Base-by-base conservation (phyloP, 768 basidiomycete genomes). In the Phaeotremella skinneri region DNA sequence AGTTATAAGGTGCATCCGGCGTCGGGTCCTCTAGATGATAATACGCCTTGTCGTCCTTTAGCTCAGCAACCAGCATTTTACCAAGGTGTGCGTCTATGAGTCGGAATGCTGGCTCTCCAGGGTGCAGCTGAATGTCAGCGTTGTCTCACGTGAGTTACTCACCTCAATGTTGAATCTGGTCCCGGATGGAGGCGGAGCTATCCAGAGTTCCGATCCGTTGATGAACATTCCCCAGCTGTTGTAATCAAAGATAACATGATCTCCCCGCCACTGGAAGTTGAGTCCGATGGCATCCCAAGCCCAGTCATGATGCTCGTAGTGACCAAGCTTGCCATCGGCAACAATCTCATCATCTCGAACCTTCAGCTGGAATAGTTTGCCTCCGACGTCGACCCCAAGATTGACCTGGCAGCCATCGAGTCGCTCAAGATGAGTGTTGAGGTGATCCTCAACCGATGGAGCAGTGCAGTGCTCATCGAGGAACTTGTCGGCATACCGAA, bases 51-150 rank as follows among this genome's bases (percentile, higher is more conserved):
- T 58, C 66, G n/a, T 56, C 59, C 23, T 61, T 39, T 50, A 67
- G 63, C 37, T 64, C 67, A 16, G 55, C 62, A 5, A 60, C 56
- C 14, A 49, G n/a, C 26, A 61, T 39, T n/a, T 56, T 9, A 43
- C 30, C 48, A 23, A 41, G n/a, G 21, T 54, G 27, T n/a, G 41
- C 58, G 34, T 50, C 58, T 20, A 26, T 53, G 20, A 58, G 48
- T 41, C 30, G 41, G 49, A 54, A 39, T 49, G 55, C 34, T 41
- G 32, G 26, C 49, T 21, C 41, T 23, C 20, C 43, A 20, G 43
- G 43, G 23, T 45, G 43, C 13, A 45, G 43, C 43, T 45, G 20
- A 7, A 21, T 13, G 43, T 45, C 11, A 45, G 30, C 13, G 16
- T n/a, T 45, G 23, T 13, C 21, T 45, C 43, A 7, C 6, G 7